A percentile compares a stretch with the other conserved stretches of the same genome.
These are phyloP conservation scores for Primulina huaijiensis DNA, from an alignment of 257 asterid genomes.

Conservation along the genomic window DNA sequence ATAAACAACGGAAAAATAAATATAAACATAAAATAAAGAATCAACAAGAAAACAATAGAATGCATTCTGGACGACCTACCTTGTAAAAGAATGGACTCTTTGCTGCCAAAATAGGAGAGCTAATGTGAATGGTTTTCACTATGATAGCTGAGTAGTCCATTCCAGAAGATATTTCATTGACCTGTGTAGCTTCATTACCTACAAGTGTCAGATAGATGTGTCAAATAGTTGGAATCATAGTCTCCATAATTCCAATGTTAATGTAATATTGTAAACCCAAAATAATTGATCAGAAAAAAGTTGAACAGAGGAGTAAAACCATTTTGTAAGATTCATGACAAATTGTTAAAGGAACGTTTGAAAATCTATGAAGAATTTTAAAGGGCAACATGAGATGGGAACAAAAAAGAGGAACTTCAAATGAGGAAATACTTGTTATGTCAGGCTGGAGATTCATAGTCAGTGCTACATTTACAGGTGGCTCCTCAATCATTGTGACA, in stretches of 20 bases:
- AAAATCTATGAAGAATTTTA: background rate
- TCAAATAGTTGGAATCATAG: constrained; percentile 8
- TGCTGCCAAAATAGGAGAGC: constrained; percentile 92
- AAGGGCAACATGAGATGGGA: constrained; percentile 16
- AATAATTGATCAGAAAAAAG: constrained; percentile 3
- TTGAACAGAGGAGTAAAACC: background rate
- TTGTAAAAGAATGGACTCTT: constrained; percentile 75
- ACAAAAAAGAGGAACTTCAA: constrained; percentile 12
- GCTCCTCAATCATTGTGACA: constrained; percentile 63
- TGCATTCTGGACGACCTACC: constrained; percentile 32
- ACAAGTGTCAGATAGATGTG: constrained; percentile 20
- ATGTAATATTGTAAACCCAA: background rate
- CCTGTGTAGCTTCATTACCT: constrained; percentile 42
- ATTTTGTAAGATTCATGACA: background rate
- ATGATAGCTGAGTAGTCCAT: constrained; percentile 38
- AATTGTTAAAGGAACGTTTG: background rate
- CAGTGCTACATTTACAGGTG: constrained; percentile 36
- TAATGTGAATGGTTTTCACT: constrained; percentile 62
- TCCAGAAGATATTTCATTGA: constrained; percentile 35
- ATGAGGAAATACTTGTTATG: constrained; percentile 23
- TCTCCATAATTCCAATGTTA: constrained; percentile 6
- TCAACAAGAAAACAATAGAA: constrained; percentile 8
- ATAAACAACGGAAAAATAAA: constrained; percentile 16
- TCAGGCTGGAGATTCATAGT: constrained; percentile 30
- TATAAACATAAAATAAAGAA: constrained; percentile 15